Percentiles rank a stretch among this genome's conserved stretches.
These are phyloP conservation scores for Microstegium vimineum DNA, from an alignment of 176 grass and related monocot genomes.

Conservation along the genomic window DNA sequence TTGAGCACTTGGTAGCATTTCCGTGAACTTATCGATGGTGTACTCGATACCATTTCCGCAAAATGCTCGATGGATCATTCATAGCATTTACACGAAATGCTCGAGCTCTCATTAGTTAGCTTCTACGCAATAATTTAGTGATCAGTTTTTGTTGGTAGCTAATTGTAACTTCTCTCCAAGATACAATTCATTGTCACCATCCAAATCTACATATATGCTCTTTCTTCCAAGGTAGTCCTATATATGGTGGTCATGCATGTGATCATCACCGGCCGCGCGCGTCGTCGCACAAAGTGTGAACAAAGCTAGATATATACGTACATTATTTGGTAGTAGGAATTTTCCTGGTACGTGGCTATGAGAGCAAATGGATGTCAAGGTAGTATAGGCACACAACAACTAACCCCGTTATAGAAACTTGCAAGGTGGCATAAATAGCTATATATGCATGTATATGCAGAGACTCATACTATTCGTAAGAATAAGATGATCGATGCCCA, in stretches of 20 bases:
- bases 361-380: background rate
- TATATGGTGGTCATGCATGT: background rate
- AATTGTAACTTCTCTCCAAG: background rate
- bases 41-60: background rate
- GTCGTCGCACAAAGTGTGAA: background rate
- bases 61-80: background rate
- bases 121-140: background rate
- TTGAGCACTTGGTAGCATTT: background rate
- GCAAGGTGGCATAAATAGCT: background rate
- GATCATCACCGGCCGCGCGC: background rate
- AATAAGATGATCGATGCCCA: background rate
- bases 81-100: background rate
- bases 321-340: too few relatives aligned
- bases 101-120: background rate
- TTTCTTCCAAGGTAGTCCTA: background rate
- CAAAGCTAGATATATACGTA: too few relatives aligned
- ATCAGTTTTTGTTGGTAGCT: background rate
- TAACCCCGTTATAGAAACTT: background rate
- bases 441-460: background rate
- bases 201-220: background rate
- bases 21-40: background rate
- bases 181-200: background rate
- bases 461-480: background rate
- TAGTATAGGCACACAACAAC: background rate
- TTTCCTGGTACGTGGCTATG: background rate